Percentiles rank a stretch among this genome's conserved stretches.
phyloP scores from a whole-genome alignment of 345 rosid species.

The Limnanthes douglasii region DNA sequence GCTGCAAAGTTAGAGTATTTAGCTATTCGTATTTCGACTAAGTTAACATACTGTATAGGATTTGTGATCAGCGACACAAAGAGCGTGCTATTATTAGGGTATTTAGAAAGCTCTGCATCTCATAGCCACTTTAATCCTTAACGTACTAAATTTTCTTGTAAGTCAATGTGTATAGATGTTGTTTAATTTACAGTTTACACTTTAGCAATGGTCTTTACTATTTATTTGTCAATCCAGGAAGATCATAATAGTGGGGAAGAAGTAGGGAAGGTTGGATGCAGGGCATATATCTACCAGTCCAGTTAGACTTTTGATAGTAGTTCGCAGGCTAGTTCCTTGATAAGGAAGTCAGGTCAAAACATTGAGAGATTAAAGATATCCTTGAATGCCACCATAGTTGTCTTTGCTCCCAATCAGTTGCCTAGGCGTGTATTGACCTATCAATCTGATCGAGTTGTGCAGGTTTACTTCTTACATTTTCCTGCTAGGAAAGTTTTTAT shows the following conservation, averaged over 20 bases:
- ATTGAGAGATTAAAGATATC: conserved; percentile 49
- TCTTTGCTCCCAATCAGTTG: conserved; percentile 50
- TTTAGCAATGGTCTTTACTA: not conserved
- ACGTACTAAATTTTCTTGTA: conserved; percentile 9
- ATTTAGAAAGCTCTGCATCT: conserved; percentile 49
- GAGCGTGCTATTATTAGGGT: conserved; percentile 57
- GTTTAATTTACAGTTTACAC: not conserved
- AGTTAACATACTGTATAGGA: not conserved
- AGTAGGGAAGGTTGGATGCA: conserved; percentile 12
- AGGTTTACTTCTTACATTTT: conserved; percentile 16
- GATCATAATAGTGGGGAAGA: conserved; percentile 24
- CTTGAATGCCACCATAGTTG: conserved; percentile 37
- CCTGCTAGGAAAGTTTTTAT: no score
- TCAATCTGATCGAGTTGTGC: conserved; percentile 60
- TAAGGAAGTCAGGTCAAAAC: conserved; percentile 49
- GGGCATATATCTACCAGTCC: conserved; percentile 56
- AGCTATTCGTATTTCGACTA: not conserved
- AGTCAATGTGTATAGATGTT: not conserved
- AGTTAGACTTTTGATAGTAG: conserved; percentile 43
- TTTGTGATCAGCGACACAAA: conserved; percentile 34
- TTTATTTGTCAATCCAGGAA: conserved; percentile 22
- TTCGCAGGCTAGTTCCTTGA: conserved; percentile 51
- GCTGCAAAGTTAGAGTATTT: not conserved
- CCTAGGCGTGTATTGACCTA: conserved; percentile 54
- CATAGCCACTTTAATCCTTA: conserved; percentile 36